Evolutionary conservation across 495 filamentous ascomycete species (phyloP), one percentile per base, ranked within the genome.

Genomic region (Sphaerosporella brunnea): DNA sequence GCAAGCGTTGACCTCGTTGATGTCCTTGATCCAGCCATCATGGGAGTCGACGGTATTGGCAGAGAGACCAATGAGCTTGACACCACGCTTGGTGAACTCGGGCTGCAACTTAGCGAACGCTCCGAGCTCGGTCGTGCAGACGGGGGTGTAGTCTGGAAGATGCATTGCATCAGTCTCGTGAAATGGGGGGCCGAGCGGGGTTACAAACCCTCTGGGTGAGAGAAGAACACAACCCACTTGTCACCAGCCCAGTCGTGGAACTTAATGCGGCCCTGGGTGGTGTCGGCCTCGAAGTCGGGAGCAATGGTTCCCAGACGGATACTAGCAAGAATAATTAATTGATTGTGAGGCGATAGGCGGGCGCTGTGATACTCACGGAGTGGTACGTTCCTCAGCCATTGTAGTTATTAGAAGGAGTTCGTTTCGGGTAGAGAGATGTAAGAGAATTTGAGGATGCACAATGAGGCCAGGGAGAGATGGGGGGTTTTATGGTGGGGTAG

Each of bases 171-270:
- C 11, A n/a, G 19, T 16, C 28, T n/a, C 5, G 9, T 19, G 42
- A 21, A 13, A 35, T 36, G 10, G 39, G 50, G 28, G 30, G 51
- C 64, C 69, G 63, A 71, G 65, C n/a, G 32, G 8, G 36, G 10
- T 24, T 36, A 28, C n/a, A 30, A 52, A 60, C 57, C 58, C 65
- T 90, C 85, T 24, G 90, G 90, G 73, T 97, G 90, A 25, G 87
- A 94, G 78, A 96, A 97, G 63, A 96, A 76, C 55, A 97, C 74
- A 51, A 83, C 79, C 90, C 90, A 97, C 54, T 74, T 82, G 71
- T 88, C 73, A 62, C 84, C 92, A 57, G 96, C 82, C 69, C 82
- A 97, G 61, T 95, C 76, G 68, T 97, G 92, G 74, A 96, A 94
- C 69, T 92, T 79, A 66, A 97, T 96, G 46, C 75, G 76, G 51